Conservation (phyloP, 371 early-diverging fungal species). For the Mortierella sp. region DNA sequence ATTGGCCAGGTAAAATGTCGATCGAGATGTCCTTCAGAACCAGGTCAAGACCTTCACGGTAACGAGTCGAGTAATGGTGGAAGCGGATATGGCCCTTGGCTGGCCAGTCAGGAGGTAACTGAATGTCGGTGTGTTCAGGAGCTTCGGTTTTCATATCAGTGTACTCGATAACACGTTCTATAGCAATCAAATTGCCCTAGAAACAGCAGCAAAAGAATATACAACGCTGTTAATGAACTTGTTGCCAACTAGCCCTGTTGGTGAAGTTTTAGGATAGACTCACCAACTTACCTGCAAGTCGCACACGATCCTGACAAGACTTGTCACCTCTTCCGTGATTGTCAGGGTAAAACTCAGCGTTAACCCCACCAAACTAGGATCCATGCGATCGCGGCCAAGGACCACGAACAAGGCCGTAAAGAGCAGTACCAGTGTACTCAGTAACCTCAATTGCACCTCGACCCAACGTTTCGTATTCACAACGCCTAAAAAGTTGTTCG, state of each 20-base stretch:
- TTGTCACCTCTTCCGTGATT: conserved; percentile 86
- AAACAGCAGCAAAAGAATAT: neutral
- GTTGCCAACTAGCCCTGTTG: neutral
- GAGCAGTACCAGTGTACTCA: conserved; percentile 74
- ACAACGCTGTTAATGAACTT: neutral
- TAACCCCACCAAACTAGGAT: conserved; percentile 85
- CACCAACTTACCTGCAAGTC: conserved; percentile 68
- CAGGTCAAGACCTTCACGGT: conserved; percentile 68
- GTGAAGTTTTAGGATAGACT: neutral
- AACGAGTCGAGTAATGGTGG: conserved; percentile 66
- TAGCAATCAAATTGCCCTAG: conserved; percentile 81
- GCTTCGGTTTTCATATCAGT: conserved; percentile 76
- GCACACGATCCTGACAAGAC: conserved; percentile 80
- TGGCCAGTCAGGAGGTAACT: conserved; percentile 59
- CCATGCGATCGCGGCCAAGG: conserved; percentile 60
- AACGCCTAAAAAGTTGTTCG: conserved; percentile 82
- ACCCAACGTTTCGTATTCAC: conserved; percentile 91
- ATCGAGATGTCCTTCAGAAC: conserved; percentile 70
- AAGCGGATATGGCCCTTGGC: conserved; percentile 65
- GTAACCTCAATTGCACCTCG: conserved; percentile 87
- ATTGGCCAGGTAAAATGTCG: conserved; percentile 41
- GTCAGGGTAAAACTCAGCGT: conserved; percentile 88
- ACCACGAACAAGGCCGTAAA: conserved; percentile 74
- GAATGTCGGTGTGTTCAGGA: conserved; percentile 36
- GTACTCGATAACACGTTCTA: conserved; percentile 91